These are phyloP conservation scores for Neospermospora avenae DNA, from an alignment of 2,329 filamentous ascomycete genomes.

Conservation along the genomic window DNA sequence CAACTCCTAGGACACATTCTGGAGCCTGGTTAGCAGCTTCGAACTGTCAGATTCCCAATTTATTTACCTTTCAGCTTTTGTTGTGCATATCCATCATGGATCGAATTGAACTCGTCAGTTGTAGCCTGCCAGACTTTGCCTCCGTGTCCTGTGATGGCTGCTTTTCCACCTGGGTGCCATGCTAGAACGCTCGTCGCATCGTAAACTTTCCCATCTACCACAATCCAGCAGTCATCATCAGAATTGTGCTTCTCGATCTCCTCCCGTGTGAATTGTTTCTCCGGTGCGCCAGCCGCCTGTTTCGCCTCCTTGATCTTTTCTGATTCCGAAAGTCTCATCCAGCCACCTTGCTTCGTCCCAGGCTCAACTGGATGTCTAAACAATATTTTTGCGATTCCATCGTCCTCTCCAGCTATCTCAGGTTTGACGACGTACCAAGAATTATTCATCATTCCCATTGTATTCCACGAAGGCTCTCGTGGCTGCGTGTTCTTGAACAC, in stretches of 20 bases:
- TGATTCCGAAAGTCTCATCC: constrained; percentile 1
- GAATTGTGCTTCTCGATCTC: constrained; percentile 3
- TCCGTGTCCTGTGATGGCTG: neutral
- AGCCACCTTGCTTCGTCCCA: neutral
- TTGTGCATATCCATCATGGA: constrained; percentile 5
- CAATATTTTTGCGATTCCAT: neutral
- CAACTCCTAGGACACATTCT: neutral
- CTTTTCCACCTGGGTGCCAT: constrained; percentile 6
- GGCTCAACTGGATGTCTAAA: constrained; percentile 2
- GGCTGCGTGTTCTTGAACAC: constrained; percentile 5
- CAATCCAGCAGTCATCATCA: neutral
- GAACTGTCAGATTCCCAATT: neutral
- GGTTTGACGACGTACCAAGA: constrained; percentile 3
- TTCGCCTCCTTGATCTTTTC: constrained; percentile 6
- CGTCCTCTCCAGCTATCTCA: neutral
- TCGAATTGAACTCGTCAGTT: neutral
- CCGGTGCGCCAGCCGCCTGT: neutral
- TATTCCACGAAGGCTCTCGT: neutral
- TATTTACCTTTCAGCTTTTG: neutral
- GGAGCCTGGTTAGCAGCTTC: neutral
- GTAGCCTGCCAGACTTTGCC: neutral
- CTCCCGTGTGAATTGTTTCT: neutral
- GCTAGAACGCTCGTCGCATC: constrained; percentile 1
- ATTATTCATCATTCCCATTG: constrained; percentile 4
- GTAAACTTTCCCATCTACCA: constrained; percentile 2